phyloP scores from a whole-genome alignment of 345 rosid species.

The Euphorbia tirucalli region DNA sequence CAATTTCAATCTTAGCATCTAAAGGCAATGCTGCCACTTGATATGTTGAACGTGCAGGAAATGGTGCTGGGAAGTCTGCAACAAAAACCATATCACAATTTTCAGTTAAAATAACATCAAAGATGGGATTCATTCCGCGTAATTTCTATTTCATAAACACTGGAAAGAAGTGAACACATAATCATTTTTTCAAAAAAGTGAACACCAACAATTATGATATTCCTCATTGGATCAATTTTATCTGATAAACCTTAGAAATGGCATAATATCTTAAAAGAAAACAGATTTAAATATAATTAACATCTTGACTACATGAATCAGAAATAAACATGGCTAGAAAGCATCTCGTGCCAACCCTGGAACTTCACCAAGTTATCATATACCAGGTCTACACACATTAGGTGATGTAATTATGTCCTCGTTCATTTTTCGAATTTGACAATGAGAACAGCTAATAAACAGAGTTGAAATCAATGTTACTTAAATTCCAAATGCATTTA shows the following conservation, averaged over 20 bases:
- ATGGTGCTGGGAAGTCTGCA: conserved; percentile 81
- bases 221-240: not conserved
- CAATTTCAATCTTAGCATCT: conserved; percentile 85
- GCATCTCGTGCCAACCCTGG: not conserved
- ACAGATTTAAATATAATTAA: not conserved
- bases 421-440: not conserved
- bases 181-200: not conserved
- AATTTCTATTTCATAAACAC: not conserved
- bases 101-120: not conserved
- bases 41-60: conserved; percentile 87
- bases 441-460: not conserved
- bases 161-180: not conserved
- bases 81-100: not conserved
- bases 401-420: not conserved
- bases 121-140: not conserved
- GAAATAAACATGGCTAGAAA: not conserved
- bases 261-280: not conserved
- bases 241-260: not conserved
- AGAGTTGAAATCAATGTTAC: not conserved
- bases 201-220: not conserved
- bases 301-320: not conserved
- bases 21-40: conserved; percentile 94
- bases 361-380: not conserved
- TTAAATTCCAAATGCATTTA: not conserved
- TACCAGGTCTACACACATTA: not conserved